Evolutionary conservation across 2,329 filamentous ascomycete species (phyloP).

Genomic region (Cladosporium phlei): DNA sequence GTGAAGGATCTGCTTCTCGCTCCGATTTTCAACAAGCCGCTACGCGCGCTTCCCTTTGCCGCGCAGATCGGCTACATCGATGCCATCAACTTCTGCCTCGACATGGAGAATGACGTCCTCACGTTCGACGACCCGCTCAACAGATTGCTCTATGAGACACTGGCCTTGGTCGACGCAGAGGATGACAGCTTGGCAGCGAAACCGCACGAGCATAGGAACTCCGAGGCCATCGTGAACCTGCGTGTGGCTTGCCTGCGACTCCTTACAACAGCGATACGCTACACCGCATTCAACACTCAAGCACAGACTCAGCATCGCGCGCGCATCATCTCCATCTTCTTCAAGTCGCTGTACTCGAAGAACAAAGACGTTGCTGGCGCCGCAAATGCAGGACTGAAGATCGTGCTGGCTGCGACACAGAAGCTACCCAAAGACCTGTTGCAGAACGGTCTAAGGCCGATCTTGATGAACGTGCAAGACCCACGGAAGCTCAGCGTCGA

Average conservation of each 20-base stretch:
- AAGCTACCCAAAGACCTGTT: slow-evolving; percentile 93
- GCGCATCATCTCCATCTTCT: slow-evolving; percentile 86
- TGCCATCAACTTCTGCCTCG: slow-evolving; percentile 91
- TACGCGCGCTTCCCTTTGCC: slow-evolving; percentile 86
- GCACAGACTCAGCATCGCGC: slow-evolving; percentile 51
- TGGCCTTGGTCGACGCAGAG: slow-evolving; percentile 89
- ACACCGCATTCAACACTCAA: slow-evolving; percentile 77
- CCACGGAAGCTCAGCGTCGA: slow-evolving; percentile 83
- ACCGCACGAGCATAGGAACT: slow-evolving; percentile 88
- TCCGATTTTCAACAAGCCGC: slow-evolving; percentile 90
- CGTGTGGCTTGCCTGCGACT: slow-evolving; percentile 91
- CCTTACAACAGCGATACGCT: slow-evolving; percentile 85
- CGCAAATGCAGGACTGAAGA: slow-evolving; percentile 83
- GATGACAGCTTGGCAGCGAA: slow-evolving; percentile 92
- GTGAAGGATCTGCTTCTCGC: slow-evolving; percentile 85
- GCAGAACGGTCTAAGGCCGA: slow-evolving; percentile 87
- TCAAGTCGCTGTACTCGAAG: slow-evolving; percentile 93
- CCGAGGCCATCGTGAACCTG: slow-evolving; percentile 85
- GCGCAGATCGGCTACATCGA: slow-evolving; percentile 98
- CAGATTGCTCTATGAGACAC: slow-evolving; percentile 83
- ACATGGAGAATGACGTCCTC: slow-evolving; percentile 81
- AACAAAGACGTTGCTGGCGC: slow-evolving; percentile 89
- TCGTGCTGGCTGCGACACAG: slow-evolving; percentile 79
- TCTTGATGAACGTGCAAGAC: slow-evolving; percentile 94
- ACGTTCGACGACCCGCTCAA: slow-evolving; percentile 89